Percentiles rank a stretch among this genome's conserved stretches.
Evolutionary conservation across 202 grass and related monocot genomes (phyloP).

Genomic region (Elaeis oleifera): DNA sequence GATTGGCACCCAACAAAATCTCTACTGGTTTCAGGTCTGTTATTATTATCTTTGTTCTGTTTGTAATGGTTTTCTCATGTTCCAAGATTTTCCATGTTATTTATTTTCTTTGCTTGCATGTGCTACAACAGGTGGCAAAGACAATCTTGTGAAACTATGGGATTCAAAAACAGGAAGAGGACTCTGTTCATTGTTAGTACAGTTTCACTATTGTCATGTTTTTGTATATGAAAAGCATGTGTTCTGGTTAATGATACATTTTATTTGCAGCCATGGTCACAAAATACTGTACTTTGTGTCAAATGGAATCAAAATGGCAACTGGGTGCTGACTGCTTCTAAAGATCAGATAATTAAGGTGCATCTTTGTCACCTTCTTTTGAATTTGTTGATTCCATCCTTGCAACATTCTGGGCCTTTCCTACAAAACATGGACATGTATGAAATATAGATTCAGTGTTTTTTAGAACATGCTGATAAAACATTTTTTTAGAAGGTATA

Average conservation of each 20-base stretch:
- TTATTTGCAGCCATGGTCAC: conserved; percentile 82
- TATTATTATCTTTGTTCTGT: conserved; percentile 13
- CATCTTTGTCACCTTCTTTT: no score
- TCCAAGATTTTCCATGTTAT: neutral
- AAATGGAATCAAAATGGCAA: conserved; percentile 99
- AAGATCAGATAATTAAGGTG: conserved; percentile 99
- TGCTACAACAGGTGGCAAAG: conserved; percentile 67
- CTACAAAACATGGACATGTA: no score
- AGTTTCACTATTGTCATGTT: conserved; percentile 15
- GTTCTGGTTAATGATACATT: conserved; percentile 16
- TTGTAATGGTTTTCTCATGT: conserved; percentile 8
- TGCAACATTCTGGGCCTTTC: no score
- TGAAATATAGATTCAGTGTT: no score
- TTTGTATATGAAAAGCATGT: conserved; percentile 15
- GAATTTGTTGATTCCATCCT: no score
- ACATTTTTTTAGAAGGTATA: no score
- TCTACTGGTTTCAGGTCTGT: conserved; percentile 88
- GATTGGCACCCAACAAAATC: conserved; percentile 99
- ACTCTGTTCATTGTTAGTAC: conserved; percentile 78
- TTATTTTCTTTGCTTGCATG: conserved; percentile 1
- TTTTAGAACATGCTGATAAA: no score
- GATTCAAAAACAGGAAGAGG: conserved; percentile 89
- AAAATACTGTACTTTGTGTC: conserved; percentile 97
- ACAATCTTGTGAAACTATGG: conserved; percentile 97
- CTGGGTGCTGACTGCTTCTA: conserved; percentile 94